Conservation (phyloP, 768 basidiomycete species). For the Rhodotorula graminis region DNA sequence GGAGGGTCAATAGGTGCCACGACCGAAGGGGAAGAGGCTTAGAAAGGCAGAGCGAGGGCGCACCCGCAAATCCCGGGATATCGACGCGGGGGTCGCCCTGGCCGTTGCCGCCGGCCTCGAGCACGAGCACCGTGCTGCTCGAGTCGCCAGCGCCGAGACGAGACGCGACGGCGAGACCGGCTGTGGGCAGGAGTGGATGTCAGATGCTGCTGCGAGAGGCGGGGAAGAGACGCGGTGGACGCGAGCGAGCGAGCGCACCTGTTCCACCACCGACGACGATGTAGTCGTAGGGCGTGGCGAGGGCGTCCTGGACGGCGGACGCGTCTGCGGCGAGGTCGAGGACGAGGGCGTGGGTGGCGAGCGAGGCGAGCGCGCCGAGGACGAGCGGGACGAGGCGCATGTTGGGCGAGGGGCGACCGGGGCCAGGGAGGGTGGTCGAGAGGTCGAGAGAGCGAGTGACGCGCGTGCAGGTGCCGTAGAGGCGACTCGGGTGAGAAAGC, state of each 20-base stretch:
- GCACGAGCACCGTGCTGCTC: conserved; percentile 48
- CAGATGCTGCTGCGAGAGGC: no score
- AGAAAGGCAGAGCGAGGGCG: not conserved
- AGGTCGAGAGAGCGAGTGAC: not conserved
- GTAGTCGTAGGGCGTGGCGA: conserved; percentile 10
- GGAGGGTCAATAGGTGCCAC: not conserved
- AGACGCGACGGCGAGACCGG: conserved; percentile 52
- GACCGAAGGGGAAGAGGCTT: not conserved
- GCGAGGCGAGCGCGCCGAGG: not conserved
- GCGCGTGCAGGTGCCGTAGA: not conserved
- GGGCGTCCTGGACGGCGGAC: not conserved
- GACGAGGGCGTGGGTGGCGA: not conserved
- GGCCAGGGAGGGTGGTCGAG: not conserved
- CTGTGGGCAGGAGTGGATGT: conserved; percentile 3
- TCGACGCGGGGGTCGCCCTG: conserved; percentile 10
- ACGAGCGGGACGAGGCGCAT: not conserved
- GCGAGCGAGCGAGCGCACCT: not conserved
- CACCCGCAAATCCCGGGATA: conserved; percentile 19
- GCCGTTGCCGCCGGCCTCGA: conserved; percentile 48
- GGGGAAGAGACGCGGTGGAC: no score
- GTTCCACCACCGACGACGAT: conserved; percentile 26
- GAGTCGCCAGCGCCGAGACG: conserved; percentile 51
- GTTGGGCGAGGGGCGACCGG: not conserved
- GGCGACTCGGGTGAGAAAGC: not conserved
- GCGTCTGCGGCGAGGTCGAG: conserved; percentile 6